A percentile compares a stretch with the other conserved stretches of the same genome.
These are phyloP conservation scores for Serendipita indica DNA, from an alignment of 768 basidiomycete genomes.

Conservation along the genomic window DNA sequence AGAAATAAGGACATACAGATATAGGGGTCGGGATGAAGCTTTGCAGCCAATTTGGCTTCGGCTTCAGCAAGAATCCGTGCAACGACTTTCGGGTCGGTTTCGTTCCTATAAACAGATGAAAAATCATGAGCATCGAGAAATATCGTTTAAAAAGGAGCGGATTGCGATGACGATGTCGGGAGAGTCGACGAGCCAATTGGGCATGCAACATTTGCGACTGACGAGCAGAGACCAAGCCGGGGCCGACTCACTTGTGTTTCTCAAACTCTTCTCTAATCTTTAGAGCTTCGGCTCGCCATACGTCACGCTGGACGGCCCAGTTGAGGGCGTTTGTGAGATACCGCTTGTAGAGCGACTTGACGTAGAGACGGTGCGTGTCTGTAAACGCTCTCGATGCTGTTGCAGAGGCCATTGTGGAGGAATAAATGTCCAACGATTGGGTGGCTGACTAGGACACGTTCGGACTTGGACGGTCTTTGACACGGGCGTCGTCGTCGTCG, in stretches of 20 bases:
- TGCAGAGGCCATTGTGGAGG: slow-evolving; percentile 16
- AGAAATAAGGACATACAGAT: slow-evolving; percentile 49
- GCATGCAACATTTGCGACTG: no score
- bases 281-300: slow-evolving; percentile 76
- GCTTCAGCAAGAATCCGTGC: slow-evolving; percentile 64
- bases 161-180: no score
- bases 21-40: slow-evolving; percentile 83
- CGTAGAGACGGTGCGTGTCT: slow-evolving; percentile 62
- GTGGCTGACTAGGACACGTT: background rate
- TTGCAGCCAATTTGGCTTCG: slow-evolving; percentile 53
- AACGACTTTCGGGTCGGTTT: slow-evolving; percentile 71
- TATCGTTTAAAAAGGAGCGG: no score
- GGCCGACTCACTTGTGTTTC: slow-evolving; percentile 55
- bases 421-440: background rate
- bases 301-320: slow-evolving; percentile 74
- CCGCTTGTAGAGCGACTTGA: slow-evolving; percentile 84
- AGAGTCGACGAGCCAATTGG: no score
- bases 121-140: background rate
- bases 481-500: background rate
- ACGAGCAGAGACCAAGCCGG: background rate
- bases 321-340: slow-evolving; percentile 75
- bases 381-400: slow-evolving; percentile 54
- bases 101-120: slow-evolving; percentile 36
- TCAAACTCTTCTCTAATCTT: slow-evolving; percentile 88
- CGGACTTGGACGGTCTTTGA: slow-evolving; percentile 9